These are phyloP conservation scores for Trifolium repens DNA, from an alignment of 306 rosid species.

Conservation along the genomic window DNA sequence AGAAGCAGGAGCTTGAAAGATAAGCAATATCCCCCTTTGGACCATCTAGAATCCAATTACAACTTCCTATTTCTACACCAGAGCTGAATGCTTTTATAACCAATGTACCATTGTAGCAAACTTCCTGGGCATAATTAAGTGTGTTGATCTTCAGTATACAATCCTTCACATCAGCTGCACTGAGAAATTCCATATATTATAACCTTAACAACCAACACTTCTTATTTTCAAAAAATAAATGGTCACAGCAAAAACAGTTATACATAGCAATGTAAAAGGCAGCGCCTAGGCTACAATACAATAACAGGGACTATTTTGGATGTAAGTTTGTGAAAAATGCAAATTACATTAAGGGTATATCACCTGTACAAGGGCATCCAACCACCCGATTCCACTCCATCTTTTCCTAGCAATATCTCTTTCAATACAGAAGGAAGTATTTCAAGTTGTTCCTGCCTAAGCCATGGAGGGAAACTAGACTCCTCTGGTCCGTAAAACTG, in stretches of 20 bases:
- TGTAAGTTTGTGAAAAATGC: constrained; percentile 13
- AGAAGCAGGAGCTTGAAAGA: constrained; percentile 78
- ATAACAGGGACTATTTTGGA: not conserved
- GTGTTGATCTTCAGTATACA: constrained; percentile 65
- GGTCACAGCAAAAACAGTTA: constrained; percentile 8
- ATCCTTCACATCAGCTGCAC: constrained; percentile 86
- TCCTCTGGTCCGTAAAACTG: constrained; percentile 75
- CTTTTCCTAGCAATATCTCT: constrained; percentile 72
- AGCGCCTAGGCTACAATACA: constrained; percentile 15
- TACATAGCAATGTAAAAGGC: not conserved
- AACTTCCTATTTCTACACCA: constrained; percentile 85
- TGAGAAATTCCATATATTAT: constrained; percentile 60
- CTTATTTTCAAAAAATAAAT: constrained; percentile 28
- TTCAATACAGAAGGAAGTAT: constrained; percentile 59
- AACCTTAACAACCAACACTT: constrained; percentile 40
- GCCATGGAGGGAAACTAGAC: constrained; percentile 63
- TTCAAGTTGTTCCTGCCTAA: constrained; percentile 69
- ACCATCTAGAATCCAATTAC: constrained; percentile 80
- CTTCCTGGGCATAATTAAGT: constrained; percentile 78
- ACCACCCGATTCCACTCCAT: constrained; percentile 67
- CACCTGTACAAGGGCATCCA: constrained; percentile 93
- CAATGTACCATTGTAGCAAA: constrained; percentile 78
- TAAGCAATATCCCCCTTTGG: constrained; percentile 74
- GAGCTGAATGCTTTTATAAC: constrained; percentile 83
- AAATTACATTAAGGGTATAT: constrained; percentile 35